Percentiles rank a stretch among this genome's conserved stretches.
These are phyloP conservation scores for Zygosaccharomyces pseudobailii DNA, from an alignment of 1,139 yeast species.

Conservation along the genomic window DNA sequence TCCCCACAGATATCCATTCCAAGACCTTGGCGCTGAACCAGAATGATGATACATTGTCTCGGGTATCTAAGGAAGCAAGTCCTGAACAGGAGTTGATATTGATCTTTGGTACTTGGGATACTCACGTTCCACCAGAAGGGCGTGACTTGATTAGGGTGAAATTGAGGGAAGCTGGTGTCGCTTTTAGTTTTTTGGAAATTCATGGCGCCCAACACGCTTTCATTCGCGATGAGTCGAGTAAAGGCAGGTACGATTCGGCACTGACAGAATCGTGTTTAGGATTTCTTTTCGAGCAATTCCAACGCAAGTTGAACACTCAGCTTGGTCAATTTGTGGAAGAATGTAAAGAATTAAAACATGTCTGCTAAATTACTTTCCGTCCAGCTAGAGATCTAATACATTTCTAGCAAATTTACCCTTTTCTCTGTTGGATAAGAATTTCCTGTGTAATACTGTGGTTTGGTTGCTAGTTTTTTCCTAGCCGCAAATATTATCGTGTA, in stretches of 20 bases:
- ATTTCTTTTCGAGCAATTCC: constrained; percentile 65
- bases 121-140: constrained; percentile 76
- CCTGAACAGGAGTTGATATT: constrained; percentile 49
- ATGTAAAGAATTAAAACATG: constrained; percentile 49
- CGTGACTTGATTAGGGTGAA: constrained; percentile 64
- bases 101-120: constrained; percentile 75
- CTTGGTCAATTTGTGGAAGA: constrained; percentile 58
- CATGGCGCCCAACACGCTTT: constrained; percentile 83
- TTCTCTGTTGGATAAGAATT: too few species aligned
- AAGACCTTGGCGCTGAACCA: constrained; percentile 59
- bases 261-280: constrained; percentile 63
- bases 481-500: too few species aligned
- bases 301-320: constrained; percentile 62
- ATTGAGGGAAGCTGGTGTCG: constrained; percentile 56
- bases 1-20: constrained; percentile 73
- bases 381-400: too few species aligned
- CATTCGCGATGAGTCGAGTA: constrained; percentile 70
- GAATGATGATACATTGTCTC: constrained; percentile 59
- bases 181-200: constrained; percentile 66
- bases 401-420: too few species aligned
- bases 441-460: too few species aligned
- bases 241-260: constrained; percentile 77
- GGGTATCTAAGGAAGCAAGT: constrained; percentile 48
- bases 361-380: constrained; percentile 41
- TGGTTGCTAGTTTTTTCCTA: too few species aligned